A percentile compares a stretch with the other conserved stretches of the same genome.
Evolutionary conservation across 139 green algal genomes (phyloP).

Genomic region (Haematococcus lacustris): DNA sequence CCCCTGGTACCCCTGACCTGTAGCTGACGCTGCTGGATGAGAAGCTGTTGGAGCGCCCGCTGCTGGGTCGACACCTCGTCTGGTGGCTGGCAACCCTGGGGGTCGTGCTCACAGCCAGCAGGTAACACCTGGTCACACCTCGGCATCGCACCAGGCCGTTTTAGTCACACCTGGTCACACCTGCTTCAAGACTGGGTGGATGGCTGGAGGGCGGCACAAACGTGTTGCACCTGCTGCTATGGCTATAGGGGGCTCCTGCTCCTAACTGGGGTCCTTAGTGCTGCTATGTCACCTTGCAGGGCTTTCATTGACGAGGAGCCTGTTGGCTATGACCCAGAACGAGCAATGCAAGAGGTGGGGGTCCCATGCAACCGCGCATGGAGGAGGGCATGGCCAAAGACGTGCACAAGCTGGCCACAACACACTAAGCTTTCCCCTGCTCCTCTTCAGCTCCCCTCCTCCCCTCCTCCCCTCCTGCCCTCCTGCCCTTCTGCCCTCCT

Average conservation of each 20-base stretch:
- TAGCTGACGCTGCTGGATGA: conserved; percentile 65
- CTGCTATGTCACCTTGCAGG: conserved; percentile 4
- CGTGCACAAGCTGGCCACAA: too few species aligned
- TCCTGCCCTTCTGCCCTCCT: too few species aligned
- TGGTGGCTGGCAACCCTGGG: conserved; percentile 75
- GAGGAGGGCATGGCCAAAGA: too few species aligned
- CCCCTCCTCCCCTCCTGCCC: too few species aligned
- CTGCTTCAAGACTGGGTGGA: not conserved
- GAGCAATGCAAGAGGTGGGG: conserved; percentile 61
- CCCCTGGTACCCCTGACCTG: not conserved
- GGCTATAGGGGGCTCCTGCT: too few species aligned
- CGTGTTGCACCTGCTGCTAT: not conserved
- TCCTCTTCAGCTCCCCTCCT: too few species aligned
- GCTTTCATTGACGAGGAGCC: conserved; percentile 48
- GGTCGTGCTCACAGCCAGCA: conserved; percentile 58
- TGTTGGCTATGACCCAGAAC: conserved; percentile 75
- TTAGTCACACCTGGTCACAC: not conserved
- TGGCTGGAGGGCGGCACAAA: not conserved
- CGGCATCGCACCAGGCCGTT: not conserved
- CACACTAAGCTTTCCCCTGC: too few species aligned
- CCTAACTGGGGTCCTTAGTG: not conserved
- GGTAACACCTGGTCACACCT: conserved; percentile 2
- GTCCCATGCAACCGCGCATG: too few species aligned
- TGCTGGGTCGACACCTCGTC: conserved; percentile 60
- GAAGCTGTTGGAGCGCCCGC: conserved; percentile 64